A percentile compares a stretch with the other conserved stretches of the same genome.
These are phyloP conservation scores for Penicillium psychrofluorescens DNA, from an alignment of 495 filamentous ascomycete genomes.

Conservation along the genomic window DNA sequence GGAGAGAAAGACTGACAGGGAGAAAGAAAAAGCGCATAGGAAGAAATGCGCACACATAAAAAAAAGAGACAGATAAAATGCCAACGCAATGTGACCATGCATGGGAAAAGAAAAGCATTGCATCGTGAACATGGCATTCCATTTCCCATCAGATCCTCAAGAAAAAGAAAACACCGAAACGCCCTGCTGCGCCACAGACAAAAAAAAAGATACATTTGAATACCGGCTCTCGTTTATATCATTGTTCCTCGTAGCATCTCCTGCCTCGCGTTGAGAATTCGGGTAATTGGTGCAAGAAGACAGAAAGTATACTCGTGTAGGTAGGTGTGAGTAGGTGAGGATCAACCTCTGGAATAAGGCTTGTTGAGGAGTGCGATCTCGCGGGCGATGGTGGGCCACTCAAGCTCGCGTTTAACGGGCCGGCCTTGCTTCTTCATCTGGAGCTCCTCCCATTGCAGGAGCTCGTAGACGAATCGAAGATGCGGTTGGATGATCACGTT, in stretches of 20 bases:
- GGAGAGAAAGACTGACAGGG: not conserved
- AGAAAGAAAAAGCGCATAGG: not conserved
- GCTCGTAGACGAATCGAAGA: slow-evolving; percentile 58
- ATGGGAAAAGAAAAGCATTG: not conserved
- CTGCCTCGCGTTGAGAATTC: not conserved
- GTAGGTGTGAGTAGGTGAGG: not conserved
- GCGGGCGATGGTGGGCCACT: slow-evolving; percentile 81
- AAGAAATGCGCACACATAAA: not conserved
- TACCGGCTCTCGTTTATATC: slow-evolving; percentile 12
- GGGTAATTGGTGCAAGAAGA: not conserved
- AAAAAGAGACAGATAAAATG: not conserved
- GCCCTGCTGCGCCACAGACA: not conserved
- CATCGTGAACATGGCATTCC: too few relatives aligned
- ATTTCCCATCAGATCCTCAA: not conserved
- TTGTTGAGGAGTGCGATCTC: slow-evolving; percentile 95
- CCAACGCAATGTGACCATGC: not conserved
- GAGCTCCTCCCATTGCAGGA: slow-evolving; percentile 91
- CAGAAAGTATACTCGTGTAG: slow-evolving; percentile 1
- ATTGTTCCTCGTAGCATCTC: slow-evolving; percentile 13
- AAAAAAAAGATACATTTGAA: not conserved
- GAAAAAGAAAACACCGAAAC: slow-evolving; percentile 6
- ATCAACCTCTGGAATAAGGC: slow-evolving; percentile 58
- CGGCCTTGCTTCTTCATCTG: slow-evolving; percentile 37
- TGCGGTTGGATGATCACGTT: slow-evolving; percentile 70
- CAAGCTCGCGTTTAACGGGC: slow-evolving; percentile 64